Evolutionary conservation across 305 asterid genomes (phyloP), one percentile per base, ranked within the genome.

Genomic region (Fraxinus greggii): DNA sequence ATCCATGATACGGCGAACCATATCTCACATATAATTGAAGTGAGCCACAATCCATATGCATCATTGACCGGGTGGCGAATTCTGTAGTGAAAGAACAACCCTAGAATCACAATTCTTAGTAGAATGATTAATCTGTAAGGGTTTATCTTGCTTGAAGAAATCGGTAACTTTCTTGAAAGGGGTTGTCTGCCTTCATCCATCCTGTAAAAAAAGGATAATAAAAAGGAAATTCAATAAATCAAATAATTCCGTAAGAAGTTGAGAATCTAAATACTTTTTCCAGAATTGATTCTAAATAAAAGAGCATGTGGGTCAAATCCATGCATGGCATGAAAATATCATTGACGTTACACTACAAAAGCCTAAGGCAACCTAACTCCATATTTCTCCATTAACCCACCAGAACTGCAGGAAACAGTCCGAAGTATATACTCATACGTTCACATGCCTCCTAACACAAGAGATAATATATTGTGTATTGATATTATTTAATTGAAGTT

Each of bases 1-100:
- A 92, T 90, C 97, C 97, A 92, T 21, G 97, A 92, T 12, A 90
- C 92, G 48, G 93, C 97, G 83, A 92, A 92, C 97, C 97, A 92
- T 86, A 92, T 92, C 88, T 92, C 97, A 83, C 97, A 92, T 79
- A 92, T 91, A 54, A 92, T 86, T 72, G 97, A 92, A 10, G 93
- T 90, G 23, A 92, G 90, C 97, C 97, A 92, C 86, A 92, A 85
- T 31, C 91, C 97, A 88, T 83, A 89, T 5, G 97, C 97, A 85
- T 92, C 89, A 80, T 91, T 72, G 79, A 92, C 97, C 24, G 97
- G 97, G 77, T 92, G 93, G 26, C 7, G 89, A 36, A 92, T 87
- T 86, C 97, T 79, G 81, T 92, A 92, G 87, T 92, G 95, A 83
- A 92, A 92, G 88, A 92, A 92, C 78, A 92, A 32, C 51, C 92